Evolutionary conservation across 441 rosid genomes (phyloP).

Genomic region (Theobroma grandiflorum): DNA sequence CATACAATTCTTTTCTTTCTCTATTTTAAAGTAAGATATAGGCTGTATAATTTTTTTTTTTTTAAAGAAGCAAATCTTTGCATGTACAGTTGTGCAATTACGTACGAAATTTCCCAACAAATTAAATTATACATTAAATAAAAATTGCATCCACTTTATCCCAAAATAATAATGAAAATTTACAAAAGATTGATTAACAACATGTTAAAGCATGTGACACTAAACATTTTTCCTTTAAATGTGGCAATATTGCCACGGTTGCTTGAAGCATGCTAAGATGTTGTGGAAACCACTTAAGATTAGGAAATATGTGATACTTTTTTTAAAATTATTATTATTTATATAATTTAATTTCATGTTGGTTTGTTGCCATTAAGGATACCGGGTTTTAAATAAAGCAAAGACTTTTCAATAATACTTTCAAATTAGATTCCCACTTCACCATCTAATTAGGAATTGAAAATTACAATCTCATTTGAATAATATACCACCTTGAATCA

Average conservation of each 20-base stretch:
- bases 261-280: constrained; percentile 21
- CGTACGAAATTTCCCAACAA: constrained; percentile 23
- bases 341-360: constrained; percentile 7
- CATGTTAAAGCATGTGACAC: constrained; percentile 20
- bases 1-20: not conserved
- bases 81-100: constrained; percentile 17
- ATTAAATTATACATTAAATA: constrained; percentile 1
- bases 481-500: constrained; percentile 20
- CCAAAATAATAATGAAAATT: not conserved
- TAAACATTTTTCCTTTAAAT: constrained; percentile 14
- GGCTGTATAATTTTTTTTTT: constrained; percentile 4
- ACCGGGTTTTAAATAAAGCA: constrained; percentile 15
- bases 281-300: constrained; percentile 17
- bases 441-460: constrained; percentile 24
- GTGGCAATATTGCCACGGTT: constrained; percentile 16
- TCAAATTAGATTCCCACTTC: constrained; percentile 45
- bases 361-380: constrained; percentile 46
- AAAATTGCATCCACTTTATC: constrained; percentile 16
- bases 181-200: constrained; percentile 16
- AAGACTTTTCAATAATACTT: constrained; percentile 27
- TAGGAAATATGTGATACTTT: not conserved
- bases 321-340: not conserved
- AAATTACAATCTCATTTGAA: not conserved
- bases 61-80: not conserved
- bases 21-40: not conserved